phyloP scores from a whole-genome alignment of 371 early-diverging fungal genomes.

The Zopfochytrium polystomum region DNA sequence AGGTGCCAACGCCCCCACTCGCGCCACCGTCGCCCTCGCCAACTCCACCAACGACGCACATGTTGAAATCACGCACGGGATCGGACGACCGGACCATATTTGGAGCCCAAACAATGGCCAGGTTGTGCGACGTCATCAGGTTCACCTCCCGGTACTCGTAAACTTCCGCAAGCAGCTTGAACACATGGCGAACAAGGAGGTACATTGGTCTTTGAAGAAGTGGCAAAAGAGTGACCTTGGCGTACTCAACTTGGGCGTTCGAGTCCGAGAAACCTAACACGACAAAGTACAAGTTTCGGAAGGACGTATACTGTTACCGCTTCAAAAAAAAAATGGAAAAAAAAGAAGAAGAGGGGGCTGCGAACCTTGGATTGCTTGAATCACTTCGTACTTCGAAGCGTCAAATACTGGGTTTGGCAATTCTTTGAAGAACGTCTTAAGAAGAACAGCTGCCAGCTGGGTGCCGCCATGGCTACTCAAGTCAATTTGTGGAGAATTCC shows the following conservation, averaged over 20 bases:
- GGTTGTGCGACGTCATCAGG: constrained; percentile 77
- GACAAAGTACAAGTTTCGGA: background rate
- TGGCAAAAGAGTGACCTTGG: constrained; percentile 47
- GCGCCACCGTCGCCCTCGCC: constrained; percentile 25
- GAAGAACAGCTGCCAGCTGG: constrained; percentile 75
- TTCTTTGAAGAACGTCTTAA: constrained; percentile 84
- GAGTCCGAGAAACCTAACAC: background rate
- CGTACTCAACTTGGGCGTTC: constrained; percentile 27
- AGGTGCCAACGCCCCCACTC: constrained; percentile 27
- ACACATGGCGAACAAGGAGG: constrained; percentile 59
- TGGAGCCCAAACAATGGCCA: constrained; percentile 85
- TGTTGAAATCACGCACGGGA: constrained; percentile 54
- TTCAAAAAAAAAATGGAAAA: constrained; percentile 1
- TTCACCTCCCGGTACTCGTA: constrained; percentile 58
- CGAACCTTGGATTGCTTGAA: constrained; percentile 41
- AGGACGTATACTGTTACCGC: background rate
- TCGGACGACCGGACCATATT: constrained; percentile 73
- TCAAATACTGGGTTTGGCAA: constrained; percentile 68
- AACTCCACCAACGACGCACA: constrained; percentile 31
- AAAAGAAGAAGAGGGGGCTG: background rate
- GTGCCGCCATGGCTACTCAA: constrained; percentile 63
- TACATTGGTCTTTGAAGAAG: constrained; percentile 39
- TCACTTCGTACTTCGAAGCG: constrained; percentile 38
- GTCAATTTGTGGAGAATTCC: constrained; percentile 45
- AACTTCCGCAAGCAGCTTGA: constrained; percentile 62